phyloP scores from a whole-genome alignment of 495 filamentous ascomycete genomes.

The Penicillium robsamsonii region DNA sequence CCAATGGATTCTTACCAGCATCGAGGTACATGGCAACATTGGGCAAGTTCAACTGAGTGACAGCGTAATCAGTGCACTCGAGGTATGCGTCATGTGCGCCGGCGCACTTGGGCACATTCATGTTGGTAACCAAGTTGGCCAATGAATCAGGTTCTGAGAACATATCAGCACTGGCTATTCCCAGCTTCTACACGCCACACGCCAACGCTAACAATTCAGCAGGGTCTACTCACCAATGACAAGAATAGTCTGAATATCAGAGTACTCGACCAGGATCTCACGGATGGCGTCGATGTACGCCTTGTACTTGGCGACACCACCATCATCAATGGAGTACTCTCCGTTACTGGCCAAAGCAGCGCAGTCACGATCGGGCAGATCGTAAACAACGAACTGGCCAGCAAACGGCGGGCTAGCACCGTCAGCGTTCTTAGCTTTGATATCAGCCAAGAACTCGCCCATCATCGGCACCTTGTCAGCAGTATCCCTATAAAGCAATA shows the following conservation, averaged over 20 bases:
- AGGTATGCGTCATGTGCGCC: constrained; percentile 62
- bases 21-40: constrained; percentile 86
- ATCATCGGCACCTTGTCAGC: constrained; percentile 60
- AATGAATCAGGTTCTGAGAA: constrained; percentile 70
- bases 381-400: constrained; percentile 67
- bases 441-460: constrained; percentile 53
- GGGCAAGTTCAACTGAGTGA: constrained; percentile 66
- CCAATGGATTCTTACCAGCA: constrained; percentile 47
- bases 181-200: no score
- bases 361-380: constrained; percentile 76
- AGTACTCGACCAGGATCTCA: constrained; percentile 23
- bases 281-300: constrained; percentile 64
- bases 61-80: constrained; percentile 68
- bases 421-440: constrained; percentile 54
- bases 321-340: constrained; percentile 63
- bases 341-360: constrained; percentile 75
- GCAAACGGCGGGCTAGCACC: constrained; percentile 48
- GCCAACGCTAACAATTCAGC: background rate
- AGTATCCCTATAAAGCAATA: constrained; percentile 41
- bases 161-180: constrained; percentile 48
- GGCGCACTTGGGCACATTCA: constrained; percentile 60
- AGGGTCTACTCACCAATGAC: constrained; percentile 51
- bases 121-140: constrained; percentile 78
- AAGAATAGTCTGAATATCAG: constrained; percentile 36
- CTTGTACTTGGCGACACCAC: constrained; percentile 62